Evolutionary conservation across 2,329 filamentous ascomycete species (phyloP).

Genomic region (Claviceps sp.): DNA sequence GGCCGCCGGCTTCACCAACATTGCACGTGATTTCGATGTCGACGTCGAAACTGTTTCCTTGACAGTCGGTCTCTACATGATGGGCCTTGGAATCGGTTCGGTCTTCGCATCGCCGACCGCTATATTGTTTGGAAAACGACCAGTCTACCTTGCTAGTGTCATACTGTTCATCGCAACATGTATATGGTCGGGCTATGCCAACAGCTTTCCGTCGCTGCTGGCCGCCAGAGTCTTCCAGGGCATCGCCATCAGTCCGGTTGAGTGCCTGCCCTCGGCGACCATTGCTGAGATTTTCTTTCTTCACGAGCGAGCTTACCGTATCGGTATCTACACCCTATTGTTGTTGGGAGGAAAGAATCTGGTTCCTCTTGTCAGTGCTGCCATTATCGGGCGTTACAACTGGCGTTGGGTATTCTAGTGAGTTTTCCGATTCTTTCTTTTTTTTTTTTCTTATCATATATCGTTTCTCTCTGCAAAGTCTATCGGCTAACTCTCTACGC

Average conservation of each 20-base stretch:
- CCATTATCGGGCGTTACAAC: conserved; percentile 59
- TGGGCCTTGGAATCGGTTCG: conserved; percentile 77
- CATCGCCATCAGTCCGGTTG: conserved; percentile 75
- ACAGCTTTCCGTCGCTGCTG: conserved; percentile 65
- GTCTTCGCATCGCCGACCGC: conserved; percentile 81
- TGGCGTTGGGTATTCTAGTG: conserved; percentile 92
- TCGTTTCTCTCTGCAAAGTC: not conserved
- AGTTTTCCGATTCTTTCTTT: conserved; percentile 13
- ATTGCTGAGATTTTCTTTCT: conserved; percentile 95
- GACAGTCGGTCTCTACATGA: conserved; percentile 88
- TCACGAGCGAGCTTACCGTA: conserved; percentile 81
- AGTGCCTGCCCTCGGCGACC: conserved; percentile 84
- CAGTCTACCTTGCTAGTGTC: conserved; percentile 70
- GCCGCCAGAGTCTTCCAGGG: conserved; percentile 79
- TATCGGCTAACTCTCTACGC: conserved; percentile 7
- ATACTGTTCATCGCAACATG: conserved; percentile 64
- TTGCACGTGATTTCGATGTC: conserved; percentile 53
- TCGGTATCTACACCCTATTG: conserved; percentile 85
- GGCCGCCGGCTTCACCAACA: conserved; percentile 76
- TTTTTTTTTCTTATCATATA: not conserved
- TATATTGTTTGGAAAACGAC: conserved; percentile 80
- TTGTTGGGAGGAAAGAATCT: conserved; percentile 86
- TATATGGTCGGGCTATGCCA: conserved; percentile 78
- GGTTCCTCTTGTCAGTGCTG: conserved; percentile 75
- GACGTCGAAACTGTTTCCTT: conserved; percentile 62